Base-by-base conservation (phyloP, 2,329 filamentous ascomycete genomes). In the Byssochlamys sp. region DNA sequence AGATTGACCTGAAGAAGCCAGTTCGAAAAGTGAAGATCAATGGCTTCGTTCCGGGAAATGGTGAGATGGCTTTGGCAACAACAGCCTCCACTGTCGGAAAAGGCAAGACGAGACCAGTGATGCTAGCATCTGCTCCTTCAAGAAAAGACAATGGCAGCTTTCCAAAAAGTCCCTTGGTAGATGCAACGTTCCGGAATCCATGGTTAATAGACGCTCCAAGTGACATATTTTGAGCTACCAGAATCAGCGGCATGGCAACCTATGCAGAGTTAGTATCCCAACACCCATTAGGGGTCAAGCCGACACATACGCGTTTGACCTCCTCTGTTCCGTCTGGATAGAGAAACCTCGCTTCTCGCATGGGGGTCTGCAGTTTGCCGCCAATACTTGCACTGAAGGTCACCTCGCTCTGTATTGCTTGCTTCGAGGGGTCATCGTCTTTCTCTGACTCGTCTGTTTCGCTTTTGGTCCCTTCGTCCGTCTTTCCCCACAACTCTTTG, bases 131-230 rank as follows among this genome's bases (percentile, higher is more conserved):
- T 19, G 73, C 69, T 26, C 71, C 67, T 24, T 65, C 67, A 10
- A 75, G 59, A 24, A 71, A 62, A 0, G 70, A 69, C 28, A 72
- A 66, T 3, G 68, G 65, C 14, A 64, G 65, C 59, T 60, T 66
- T 12, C 59, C 60, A 49, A 67, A 62, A 12, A 71, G 60, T 2
- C 67, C 67, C 53, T 68, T 69, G 2, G 63, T 65, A 10, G 64
- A 61, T 1, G 64, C 59, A 52, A 68, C 48, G n/a, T 61, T 64
- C 49, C 63, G 61, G 54, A 75, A 61, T 28, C 65, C 62, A 29
- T 69, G 72, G 4, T 50, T 63, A 10, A 72, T 57, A 52, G 65
- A 65, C 24, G 69, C 71, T 12, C 71, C 71, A 24, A 76, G 60
- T 14, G 62, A 66, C 26, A 76, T 57, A 35, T 64, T 62, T 11